A percentile compares a stretch with the other conserved stretches of the same genome.
Evolutionary conservation across 441 rosid genomes (phyloP).

Genomic region (Brassica balearica): DNA sequence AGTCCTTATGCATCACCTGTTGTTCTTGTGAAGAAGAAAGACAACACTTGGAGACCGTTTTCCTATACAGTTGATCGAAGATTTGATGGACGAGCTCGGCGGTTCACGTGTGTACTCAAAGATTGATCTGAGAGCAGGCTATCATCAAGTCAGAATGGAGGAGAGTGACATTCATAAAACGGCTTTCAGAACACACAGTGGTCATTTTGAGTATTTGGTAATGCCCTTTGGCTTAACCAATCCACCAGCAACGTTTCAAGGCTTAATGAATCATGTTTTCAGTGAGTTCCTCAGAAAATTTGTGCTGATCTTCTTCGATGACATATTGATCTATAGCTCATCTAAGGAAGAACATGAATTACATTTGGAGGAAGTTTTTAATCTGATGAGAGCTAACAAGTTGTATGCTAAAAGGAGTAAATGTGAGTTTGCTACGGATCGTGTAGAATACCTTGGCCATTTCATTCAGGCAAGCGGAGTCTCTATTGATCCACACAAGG

Average conservation of each 20-base stretch:
- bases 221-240: neutral
- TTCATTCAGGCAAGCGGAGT: neutral
- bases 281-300: neutral
- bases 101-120: neutral
- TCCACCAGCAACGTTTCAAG: neutral
- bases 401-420: neutral
- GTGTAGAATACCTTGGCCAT: neutral
- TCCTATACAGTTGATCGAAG: neutral
- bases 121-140: neutral
- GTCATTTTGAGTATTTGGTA: neutral
- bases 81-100: neutral
- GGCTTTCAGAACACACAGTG: neutral
- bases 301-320: neutral
- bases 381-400: neutral
- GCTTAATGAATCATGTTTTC: neutral
- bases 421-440: neutral
- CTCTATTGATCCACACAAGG: neutral
- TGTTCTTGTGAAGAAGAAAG: neutral
- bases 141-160: neutral
- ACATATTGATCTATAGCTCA: neutral
- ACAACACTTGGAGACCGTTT: neutral
- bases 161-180: neutral
- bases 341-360: neutral
- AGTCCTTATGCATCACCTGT: neutral
- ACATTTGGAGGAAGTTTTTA: neutral